Percentiles rank a stretch among this genome's conserved stretches.
Evolutionary conservation across 805 yeast genomes (phyloP).

Genomic region (Clavispora santaluciae): DNA sequence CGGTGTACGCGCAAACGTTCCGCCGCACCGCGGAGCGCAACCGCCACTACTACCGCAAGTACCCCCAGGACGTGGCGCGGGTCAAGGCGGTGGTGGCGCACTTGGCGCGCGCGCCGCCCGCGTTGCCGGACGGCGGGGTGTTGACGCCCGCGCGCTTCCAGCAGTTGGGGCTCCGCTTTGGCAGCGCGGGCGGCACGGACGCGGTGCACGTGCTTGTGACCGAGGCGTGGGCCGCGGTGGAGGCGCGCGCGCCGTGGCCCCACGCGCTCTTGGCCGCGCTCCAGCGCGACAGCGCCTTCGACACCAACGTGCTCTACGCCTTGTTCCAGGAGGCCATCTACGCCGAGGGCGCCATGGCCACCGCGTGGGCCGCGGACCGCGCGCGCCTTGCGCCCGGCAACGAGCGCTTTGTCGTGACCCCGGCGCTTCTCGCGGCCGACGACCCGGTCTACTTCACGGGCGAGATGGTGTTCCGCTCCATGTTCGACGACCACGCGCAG

Average conservation of each 20-base stretch:
- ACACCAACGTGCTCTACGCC: slow-evolving; percentile 51
- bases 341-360: slow-evolving; percentile 29
- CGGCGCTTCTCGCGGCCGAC: slow-evolving; percentile 5
- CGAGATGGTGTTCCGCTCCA: slow-evolving; percentile 51
- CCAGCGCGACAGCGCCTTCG: slow-evolving; percentile 38
- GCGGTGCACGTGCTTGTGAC: slow-evolving; percentile 41
- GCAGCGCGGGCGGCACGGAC: slow-evolving; percentile 48
- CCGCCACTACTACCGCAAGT: slow-evolving; percentile 42
- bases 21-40: slow-evolving; percentile 45
- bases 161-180: slow-evolving; percentile 48
- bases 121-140: slow-evolving; percentile 48
- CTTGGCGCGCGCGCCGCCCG: slow-evolving; percentile 23
- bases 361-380: slow-evolving; percentile 48
- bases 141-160: slow-evolving; percentile 50
- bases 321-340: slow-evolving; percentile 58
- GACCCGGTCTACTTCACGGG: slow-evolving; percentile 44
- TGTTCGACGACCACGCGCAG: slow-evolving; percentile 46
- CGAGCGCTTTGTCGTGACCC: slow-evolving; percentile 20
- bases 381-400: slow-evolving; percentile 23
- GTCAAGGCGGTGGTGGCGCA: slow-evolving; percentile 36
- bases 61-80: slow-evolving; percentile 40
- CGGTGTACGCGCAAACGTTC: slow-evolving; percentile 47
- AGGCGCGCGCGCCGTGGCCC: slow-evolving; percentile 30
- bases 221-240: slow-evolving; percentile 37
- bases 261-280: slow-evolving; percentile 31